Evolutionary conservation across 2,329 filamentous ascomycete genomes (phyloP), one percentile per base, ranked within the genome.

Genomic region (Sordariomycetes sp.): DNA sequence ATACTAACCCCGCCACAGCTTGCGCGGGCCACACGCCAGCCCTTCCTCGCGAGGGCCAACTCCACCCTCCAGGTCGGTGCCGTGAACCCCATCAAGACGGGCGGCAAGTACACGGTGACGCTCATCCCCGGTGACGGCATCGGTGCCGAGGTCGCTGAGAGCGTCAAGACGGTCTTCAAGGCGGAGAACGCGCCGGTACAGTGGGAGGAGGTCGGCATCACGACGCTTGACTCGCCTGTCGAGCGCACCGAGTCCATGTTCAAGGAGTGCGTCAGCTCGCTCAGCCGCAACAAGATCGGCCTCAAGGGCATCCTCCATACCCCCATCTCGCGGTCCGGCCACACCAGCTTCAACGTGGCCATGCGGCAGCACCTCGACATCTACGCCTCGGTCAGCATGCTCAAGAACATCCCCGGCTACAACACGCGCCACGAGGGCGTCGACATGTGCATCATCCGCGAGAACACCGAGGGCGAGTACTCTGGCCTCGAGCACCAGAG

Each of bases 401-500:
- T 99, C 81, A 97, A 97, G 87, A 99, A 99, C 81, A 97, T 99
- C 68, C 94, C 94, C 66, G 94, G 94, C 68, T 96, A 97, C 81
- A 77, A 94, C 76, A 99, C 94, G 62, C 90, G 94, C 72, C 94
- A 99, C 82, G 87, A 95, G 75, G 83, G 94, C 74, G 89, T 99
- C 72, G 94, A 99, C 74, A 84, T 97, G 65, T 96, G 91, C 85
- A 96, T 99, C 76, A 96, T 99, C 76, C 94, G 94, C 77, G 94
- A 99, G 81, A 99, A 99, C 82, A 99, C 94, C 70, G 94, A 99
- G 82, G 94, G 94, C 70, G 94, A 99, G 81, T 99, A 99, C 82
- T 96, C 90, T 63, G 94, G 94, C 61, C 85, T 99, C 61, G 94
- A 99, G 82, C 94, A 99, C 80, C 92, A 97, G 81, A 95, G 90